Evolutionary conservation across 1,284 basidiomycete species (phyloP), one percentile per base, ranked within the genome.

Genomic region (Salmacisia buchloeana): DNA sequence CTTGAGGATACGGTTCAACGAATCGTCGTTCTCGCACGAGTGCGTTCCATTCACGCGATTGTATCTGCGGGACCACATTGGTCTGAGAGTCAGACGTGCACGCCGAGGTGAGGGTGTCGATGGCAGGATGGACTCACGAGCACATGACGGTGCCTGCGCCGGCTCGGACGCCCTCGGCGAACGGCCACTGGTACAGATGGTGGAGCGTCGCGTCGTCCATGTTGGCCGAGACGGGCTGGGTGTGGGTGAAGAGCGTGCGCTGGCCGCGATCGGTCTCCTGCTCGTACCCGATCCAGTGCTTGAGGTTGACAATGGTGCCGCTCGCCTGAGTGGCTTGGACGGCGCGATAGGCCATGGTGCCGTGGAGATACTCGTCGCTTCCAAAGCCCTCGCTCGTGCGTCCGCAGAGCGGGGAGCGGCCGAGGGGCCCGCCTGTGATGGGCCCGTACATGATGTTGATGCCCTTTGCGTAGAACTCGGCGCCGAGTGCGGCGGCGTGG

Each of bases 1-100:
- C 81, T 90, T 90, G 59, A 90, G 80, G 25, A 89, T 81, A n/a
- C 85, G 85, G 76, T 89, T 90, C 64, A 89, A 78, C 4, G 84
- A 83, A 73, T 86, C 83, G 63, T 84, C 83, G 74, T 90, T 89
- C 71, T 89, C 86, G 70, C 88, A 89, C 0, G 87, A 83, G 70
- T 82, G 88, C 0, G 84, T 85, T 13, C 85, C 86, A 73, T 90
- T 89, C 73, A 92, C 82, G 78, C 61, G 88, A 63, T 79, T 78
- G 73, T 80, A 81, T 13, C 46, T 33, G 15, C 46, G n/a, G n/a
- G n/a, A 33, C 23, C 15, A 15, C 46, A 25, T 25, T 27, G 46
- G 15, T n/a, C 13, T 6, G 15, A 9, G 10, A 46, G 12, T 6
- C 45, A 25, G 10, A 9, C 45, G 9, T 6, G 9, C 45, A 46